Evolutionary conservation across 495 filamentous ascomycete species (phyloP), one percentile per base, ranked within the genome.

Genomic region (Penicilliopsis zonata): DNA sequence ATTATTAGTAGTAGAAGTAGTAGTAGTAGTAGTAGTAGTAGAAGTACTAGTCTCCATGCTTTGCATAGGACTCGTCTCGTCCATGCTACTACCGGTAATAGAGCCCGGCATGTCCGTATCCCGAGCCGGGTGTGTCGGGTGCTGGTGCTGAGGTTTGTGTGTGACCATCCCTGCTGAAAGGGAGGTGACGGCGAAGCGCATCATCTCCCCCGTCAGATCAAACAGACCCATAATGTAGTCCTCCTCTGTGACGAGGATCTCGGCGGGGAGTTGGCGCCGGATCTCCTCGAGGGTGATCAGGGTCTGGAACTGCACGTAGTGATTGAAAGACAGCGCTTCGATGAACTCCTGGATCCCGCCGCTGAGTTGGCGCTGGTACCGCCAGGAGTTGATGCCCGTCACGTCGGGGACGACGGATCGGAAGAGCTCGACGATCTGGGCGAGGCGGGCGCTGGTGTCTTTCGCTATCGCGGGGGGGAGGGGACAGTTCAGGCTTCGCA

Each of bases 141-240:
- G 34, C 18, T 10, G 15, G 20, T 35, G 32, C 31, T 37, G 25
- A n/a, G n/a, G n/a, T n/a, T n/a, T n/a, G n/a, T n/a, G n/a, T n/a
- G 35, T 26, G 24, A 36, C 29, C 14, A 31, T 36, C 12, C 52
- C 52, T 4, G 55, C 44, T 5, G 61, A 62, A 31, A 65, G 37
- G 3, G 72, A 69, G 10, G 82, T 84, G 19, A 94, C 88, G 0
- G 83, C 86, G 55, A 93, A 95, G 18, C 86, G 69, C 90, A 98
- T 98, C 59, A 96, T 68, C 55, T 98, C 90, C 7, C 90, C 90
- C 0, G 81, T 80, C 30, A 95, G 65, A 53, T 98, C 90, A 43
- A 94, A 94, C 5, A 98, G 59, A 4, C 92, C 90, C 38, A 92
- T 79, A 16, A 94, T 44, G 49, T 94, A 96, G 52, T 98, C 90